Conservation (phyloP, 1,139 yeast species). For the Trichomonascaceae sp. region DNA sequence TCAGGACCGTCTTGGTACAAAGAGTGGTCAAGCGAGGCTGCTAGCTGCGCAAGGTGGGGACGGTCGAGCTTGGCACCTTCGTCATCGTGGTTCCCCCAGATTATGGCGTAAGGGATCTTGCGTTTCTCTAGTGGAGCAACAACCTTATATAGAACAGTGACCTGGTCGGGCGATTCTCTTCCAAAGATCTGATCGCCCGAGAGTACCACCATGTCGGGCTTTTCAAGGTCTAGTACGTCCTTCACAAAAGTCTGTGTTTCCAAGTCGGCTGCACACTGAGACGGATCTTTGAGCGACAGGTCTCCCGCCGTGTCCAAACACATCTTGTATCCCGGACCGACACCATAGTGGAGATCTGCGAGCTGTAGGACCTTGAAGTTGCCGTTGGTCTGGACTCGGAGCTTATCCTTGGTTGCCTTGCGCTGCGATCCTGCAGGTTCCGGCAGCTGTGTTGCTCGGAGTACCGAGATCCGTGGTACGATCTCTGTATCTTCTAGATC, state of each 20-base stretch:
- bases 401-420: slow-evolving; percentile 24
- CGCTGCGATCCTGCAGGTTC: slow-evolving; percentile 8
- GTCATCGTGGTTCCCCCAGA: slow-evolving; percentile 75
- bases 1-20: slow-evolving; percentile 49
- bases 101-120: slow-evolving; percentile 66
- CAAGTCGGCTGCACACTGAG: slow-evolving; percentile 59
- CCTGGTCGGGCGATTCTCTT: slow-evolving; percentile 57
- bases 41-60: slow-evolving; percentile 29
- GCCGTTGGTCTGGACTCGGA: slow-evolving; percentile 27
- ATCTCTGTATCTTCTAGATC: slow-evolving; percentile 10
- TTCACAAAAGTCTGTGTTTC: slow-evolving; percentile 52
- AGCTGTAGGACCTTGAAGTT: slow-evolving; percentile 68
- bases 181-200: slow-evolving; percentile 85
- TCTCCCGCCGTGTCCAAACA: slow-evolving; percentile 27
- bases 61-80: slow-evolving; percentile 64
- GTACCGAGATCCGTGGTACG: slow-evolving; percentile 23
- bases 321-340: slow-evolving; percentile 59
- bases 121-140: slow-evolving; percentile 56
- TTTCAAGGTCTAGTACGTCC: slow-evolving; percentile 50
- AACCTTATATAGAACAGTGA: slow-evolving; percentile 64
- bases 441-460: background rate
- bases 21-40: slow-evolving; percentile 51
- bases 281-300: slow-evolving; percentile 33
- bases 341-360: slow-evolving; percentile 76
- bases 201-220: slow-evolving; percentile 68